Base-by-base conservation (phyloP, 768 basidiomycete genomes). In the Tylopilus sp. region DNA sequence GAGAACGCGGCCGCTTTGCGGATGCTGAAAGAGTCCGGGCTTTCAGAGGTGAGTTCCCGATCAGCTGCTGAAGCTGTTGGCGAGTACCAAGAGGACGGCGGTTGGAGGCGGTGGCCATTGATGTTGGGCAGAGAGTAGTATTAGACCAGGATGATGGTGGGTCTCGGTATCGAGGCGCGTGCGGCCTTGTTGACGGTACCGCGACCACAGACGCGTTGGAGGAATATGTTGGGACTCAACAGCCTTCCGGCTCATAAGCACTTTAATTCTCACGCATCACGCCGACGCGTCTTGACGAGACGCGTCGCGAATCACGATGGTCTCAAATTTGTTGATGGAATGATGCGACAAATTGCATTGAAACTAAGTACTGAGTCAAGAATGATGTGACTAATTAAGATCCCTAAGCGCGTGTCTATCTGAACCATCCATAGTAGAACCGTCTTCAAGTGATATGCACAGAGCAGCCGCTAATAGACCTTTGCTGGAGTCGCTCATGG, bases 71-170 rank as follows among this genome's bases (percentile, higher is more conserved):
- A 50, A 74, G 72, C 54, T 71, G 68, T 36, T 68, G 66, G 57
- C 78, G 77, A 51, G 71, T 68, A 50, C 73, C 63, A 29, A 83
- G 73, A 34, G 82, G 81, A 49, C 76, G 75, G 52, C 82, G 80
- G 62, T 69, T 71, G 58, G 73, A 57, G 17, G 56, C 16, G 57
- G 76, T 74, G 60, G 81, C 73, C 78, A 81, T 82, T 33, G 51
- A 21, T 38, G 14, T 11, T 14, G 41, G 29, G 42, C 47, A 36
- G 24, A 31, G 21, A n/a, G 19, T 28, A 16, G 21, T 33, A 17
- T 47, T 26, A 31, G 56, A 50, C 47, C 48, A 54, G 48, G 55
- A 44, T 51, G 48, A 42, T 24, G n/a, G 44, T 36, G 3, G 26
- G 19, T 31, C 54, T 34, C 37, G 40, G 36, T 55, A 26, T 31